Evolutionary conservation across 768 basidiomycete species (phyloP), one percentile per base, ranked within the genome.

Genomic region (Lactifluus volemus): DNA sequence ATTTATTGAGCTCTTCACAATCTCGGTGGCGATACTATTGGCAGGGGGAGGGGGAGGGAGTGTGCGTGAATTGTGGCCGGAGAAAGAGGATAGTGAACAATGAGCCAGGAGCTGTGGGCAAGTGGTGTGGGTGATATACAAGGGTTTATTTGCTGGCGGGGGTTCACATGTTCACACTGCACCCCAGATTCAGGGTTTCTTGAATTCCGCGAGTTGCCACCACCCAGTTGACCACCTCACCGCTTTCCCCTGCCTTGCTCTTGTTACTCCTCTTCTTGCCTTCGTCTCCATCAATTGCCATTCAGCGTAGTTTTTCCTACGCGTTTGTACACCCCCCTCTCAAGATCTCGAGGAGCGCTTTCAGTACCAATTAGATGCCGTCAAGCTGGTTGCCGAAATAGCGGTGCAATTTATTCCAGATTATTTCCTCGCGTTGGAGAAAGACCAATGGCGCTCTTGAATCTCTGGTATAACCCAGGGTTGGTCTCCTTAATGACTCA

Each of bases 341-440:
- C 14, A 30, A 49, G 42, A 44, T 44, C n/a, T 58, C 32, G 61
- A 54, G 56, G 61, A 14, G 30, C 39, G 21, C 21, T 53, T 56
- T 49, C 41, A 19, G 52, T 44, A 25, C 32, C 15, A 44, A 2
- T 49, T 36, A 38, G 56, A 38, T 49, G 5, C 39, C 21, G 32
- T 42, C 45, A 51, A 49, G 48, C 41, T 58, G 12, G 21, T 30
- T n/a, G 25, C 30, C 5, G 36, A 48, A 49, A 19, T 54, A 63
- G 61, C 56, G 61, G 61, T 63, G 38, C 52, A 51, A 36, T 49
- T 58, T 53, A 19, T 58, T 54, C 39, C 52, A 21, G 12, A 17
- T 58, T 49, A 25, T 32, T 39, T 58, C 56, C 53, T 48, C 61
- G 25, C 49, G 30, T 49, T 58, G 21, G 52, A 52, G 52, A 49